Evolutionary conservation across 176 grass and related monocot species (phyloP), one percentile per base, ranked within the genome.

Genomic region (Carex scoparia): DNA sequence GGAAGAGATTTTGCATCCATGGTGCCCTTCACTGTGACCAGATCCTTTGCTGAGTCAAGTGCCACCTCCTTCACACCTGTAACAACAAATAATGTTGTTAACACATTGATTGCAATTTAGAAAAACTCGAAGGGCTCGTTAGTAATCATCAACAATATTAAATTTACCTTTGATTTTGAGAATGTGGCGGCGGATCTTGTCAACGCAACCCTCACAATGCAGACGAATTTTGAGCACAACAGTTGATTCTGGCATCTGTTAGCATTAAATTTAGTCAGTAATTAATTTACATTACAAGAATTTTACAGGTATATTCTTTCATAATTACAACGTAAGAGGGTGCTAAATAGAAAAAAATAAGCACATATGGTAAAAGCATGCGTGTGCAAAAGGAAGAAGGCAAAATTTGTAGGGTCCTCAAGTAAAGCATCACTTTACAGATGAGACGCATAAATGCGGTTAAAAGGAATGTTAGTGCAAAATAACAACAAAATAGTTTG

Each of bases 201-300:
- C 82, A 61, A 98, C 87, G 89, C 96, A 98, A 54, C 96, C 96
- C 0, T 92, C 91, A 80, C 96, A 95, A 87, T 98, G 96, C 30
- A 98, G 91, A 4, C 93, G 88, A 63, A 98, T 95, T 93, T 94
- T 98, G 44, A 98, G 96, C 80, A 92, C 84, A 82, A 98, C 91
- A 11, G 91, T 95, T 84, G 94, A 90, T 86, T 87, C 82, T 1
- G 4, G 54, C 13, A 49, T 85, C 86, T 87, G 61, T 79, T 68
- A 70, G 42, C 19, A 14, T 30, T 62, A 85, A 38, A 10, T 1
- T 5, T 5, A 37, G 27, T 78, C 61, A 56, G 14, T n/a, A 86
- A 83, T 55, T 57, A 40, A 40, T 40, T 38, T 48, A 0, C 19
- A 72, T 31, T 28, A 53, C 30, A 30, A 54, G 7, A 32, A 35